A percentile compares a stretch with the other conserved stretches of the same genome.
Evolutionary conservation across 148 eudicot genomes (phyloP).

Genomic region (Nepenthes gracilis): DNA sequence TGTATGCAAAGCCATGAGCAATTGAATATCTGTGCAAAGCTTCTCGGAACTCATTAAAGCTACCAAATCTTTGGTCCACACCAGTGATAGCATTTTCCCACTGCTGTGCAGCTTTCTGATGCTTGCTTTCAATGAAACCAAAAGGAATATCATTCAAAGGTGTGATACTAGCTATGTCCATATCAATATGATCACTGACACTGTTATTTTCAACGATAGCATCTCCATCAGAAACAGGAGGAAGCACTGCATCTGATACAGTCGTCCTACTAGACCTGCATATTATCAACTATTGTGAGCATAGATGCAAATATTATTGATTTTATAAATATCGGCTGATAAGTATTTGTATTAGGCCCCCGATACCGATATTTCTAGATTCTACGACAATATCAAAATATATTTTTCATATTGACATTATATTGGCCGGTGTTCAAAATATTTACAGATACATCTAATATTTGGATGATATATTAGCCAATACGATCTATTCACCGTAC

Average conservation of each 20-base stretch:
- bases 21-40: slow-evolving; percentile 35
- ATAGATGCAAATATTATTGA: too few relatives aligned
- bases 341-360: too few relatives aligned
- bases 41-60: slow-evolving; percentile 35
- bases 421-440: too few relatives aligned
- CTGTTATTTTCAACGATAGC: slow-evolving; percentile 9
- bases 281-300: background rate
- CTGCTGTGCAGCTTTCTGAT: slow-evolving; percentile 22
- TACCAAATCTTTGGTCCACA: slow-evolving; percentile 40
- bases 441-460: too few relatives aligned
- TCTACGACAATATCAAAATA: too few relatives aligned
- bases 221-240: slow-evolving; percentile 2
- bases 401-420: too few relatives aligned
- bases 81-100: slow-evolving; percentile 41
- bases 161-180: slow-evolving; percentile 10
- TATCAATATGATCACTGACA: slow-evolving; percentile 20
- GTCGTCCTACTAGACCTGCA: slow-evolving; percentile 60
- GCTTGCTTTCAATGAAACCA: slow-evolving; percentile 13
- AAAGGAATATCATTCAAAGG: slow-evolving; percentile 3
- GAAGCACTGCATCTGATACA: slow-evolving; percentile 31
- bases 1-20: slow-evolving; percentile 40
- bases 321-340: too few relatives aligned
- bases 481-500: too few relatives aligned
- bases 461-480: too few relatives aligned
- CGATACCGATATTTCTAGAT: too few relatives aligned